Evolutionary conservation across 2,329 filamentous ascomycete species (phyloP).

Genomic region (Pseudonectria buxi): DNA sequence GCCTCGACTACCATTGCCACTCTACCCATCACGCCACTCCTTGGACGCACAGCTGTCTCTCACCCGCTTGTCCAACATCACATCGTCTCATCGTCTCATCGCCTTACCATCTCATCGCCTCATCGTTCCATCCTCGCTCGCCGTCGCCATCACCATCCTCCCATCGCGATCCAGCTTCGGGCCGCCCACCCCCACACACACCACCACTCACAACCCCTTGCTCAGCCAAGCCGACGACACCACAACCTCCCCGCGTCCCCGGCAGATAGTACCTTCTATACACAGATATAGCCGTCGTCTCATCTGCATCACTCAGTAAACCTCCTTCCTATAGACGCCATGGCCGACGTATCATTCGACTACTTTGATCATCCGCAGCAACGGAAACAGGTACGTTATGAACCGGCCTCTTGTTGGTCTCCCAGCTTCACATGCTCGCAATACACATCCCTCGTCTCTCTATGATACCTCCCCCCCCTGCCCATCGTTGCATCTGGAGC

Average conservation of each 20-base stretch:
- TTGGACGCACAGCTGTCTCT: constrained; percentile 2
- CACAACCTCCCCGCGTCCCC: constrained; percentile 4
- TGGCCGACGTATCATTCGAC: constrained; percentile 23
- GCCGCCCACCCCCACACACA: constrained; percentile 5
- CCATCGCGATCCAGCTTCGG: constrained; percentile 4
- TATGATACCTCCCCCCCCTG: constrained; percentile 13
- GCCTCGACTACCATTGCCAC: too few relatives aligned
- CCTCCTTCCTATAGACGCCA: constrained; percentile 12
- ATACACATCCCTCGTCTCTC: not conserved
- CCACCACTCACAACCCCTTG: constrained; percentile 4
- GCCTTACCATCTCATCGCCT: constrained; percentile 5
- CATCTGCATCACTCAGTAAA: constrained; percentile 14
- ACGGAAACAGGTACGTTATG: constrained; percentile 19
- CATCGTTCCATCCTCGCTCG: constrained; percentile 8
- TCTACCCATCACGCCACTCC: too few relatives aligned
- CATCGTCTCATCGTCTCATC: constrained; percentile 1
- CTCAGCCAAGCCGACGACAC: too few relatives aligned
- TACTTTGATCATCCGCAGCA: constrained; percentile 22
- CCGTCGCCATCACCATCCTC: not conserved
- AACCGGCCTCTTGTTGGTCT: constrained; percentile 3
- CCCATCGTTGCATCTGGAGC: constrained; percentile 12
- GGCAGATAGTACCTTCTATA: constrained; percentile 12
- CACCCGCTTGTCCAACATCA: constrained; percentile 1
- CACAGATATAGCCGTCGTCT: constrained; percentile 2
- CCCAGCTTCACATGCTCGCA: constrained; percentile 5